phyloP scores from a whole-genome alignment of 352 stramenopile genomes.

The Phytophthora europaea region DNA sequence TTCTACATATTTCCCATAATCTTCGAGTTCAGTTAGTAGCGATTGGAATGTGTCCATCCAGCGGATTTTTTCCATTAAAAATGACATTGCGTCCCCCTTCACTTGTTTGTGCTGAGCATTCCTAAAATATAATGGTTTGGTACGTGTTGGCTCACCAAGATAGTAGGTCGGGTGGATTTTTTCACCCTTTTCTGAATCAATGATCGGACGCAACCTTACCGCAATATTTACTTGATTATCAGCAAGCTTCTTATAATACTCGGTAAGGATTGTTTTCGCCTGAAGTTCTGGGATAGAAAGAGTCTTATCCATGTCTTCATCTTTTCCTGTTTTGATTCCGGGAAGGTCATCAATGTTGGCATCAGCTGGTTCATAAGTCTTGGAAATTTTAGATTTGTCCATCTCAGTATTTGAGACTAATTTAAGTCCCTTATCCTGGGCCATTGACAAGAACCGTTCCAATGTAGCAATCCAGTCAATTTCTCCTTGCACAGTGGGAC shows the following conservation, averaged over 20 bases:
- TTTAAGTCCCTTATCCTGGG: too few species aligned
- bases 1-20: neutral
- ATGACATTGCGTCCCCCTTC: neutral
- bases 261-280: neutral
- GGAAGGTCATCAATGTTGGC: too few species aligned
- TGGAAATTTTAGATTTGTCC: too few species aligned
- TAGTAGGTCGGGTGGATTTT: neutral
- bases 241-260: neutral
- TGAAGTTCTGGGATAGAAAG: neutral
- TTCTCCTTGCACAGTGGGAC: neutral
- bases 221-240: neutral
- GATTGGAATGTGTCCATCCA: constrained; percentile 3
- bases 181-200: neutral
- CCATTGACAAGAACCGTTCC: neutral
- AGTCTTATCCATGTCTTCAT: neutral
- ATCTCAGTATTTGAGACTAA: too few species aligned
- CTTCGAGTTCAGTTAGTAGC: neutral
- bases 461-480: neutral
- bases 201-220: neutral
- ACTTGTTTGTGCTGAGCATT: too few species aligned
- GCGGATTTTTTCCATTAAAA: neutral
- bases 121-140: too few species aligned
- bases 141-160: too few species aligned
- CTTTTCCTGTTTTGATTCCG: too few species aligned
- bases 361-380: too few species aligned